phyloP scores from a whole-genome alignment of 2,329 filamentous ascomycete genomes.

The Aphanocladium album region DNA sequence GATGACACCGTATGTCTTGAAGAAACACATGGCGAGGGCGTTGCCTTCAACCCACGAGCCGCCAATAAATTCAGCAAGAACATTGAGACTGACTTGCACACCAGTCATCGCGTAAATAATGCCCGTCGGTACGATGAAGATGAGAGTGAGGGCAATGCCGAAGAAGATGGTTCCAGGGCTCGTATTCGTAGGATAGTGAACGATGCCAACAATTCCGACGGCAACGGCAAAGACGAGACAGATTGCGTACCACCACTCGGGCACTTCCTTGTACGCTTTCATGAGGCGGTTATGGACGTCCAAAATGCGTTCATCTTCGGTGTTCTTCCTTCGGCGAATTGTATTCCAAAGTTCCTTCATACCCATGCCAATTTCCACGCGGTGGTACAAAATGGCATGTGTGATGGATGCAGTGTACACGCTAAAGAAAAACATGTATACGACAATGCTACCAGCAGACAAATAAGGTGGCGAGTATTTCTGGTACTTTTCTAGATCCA shows the following conservation, averaged over 20 bases:
- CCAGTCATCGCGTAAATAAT: slow-evolving; percentile 41
- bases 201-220: slow-evolving; percentile 33
- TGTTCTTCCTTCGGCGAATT: slow-evolving; percentile 18
- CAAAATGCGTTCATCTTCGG: slow-evolving; percentile 16
- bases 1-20: slow-evolving; percentile 32
- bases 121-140: slow-evolving; percentile 39
- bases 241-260: slow-evolving; percentile 39
- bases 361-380: slow-evolving; percentile 24
- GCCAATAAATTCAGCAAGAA: slow-evolving; percentile 38
- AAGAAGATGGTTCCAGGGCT: slow-evolving; percentile 36
- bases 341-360: slow-evolving; percentile 22
- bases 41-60: slow-evolving; percentile 33
- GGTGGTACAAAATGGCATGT: slow-evolving; percentile 26
- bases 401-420: slow-evolving; percentile 24
- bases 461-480: slow-evolving; percentile 37
- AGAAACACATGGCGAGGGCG: slow-evolving; percentile 31
- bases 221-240: slow-evolving; percentile 29
- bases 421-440: slow-evolving; percentile 27
- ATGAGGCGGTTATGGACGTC: slow-evolving; percentile 30
- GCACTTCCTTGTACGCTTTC: slow-evolving; percentile 28
- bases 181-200: slow-evolving; percentile 38
- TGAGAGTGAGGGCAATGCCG: slow-evolving; percentile 32
- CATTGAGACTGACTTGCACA: slow-evolving; percentile 36
- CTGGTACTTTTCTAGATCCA: slow-evolving; percentile 34
- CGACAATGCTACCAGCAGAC: slow-evolving; percentile 22